phyloP scores from a whole-genome alignment of 768 basidiomycete species.

The Kwoniella bestiolae region DNA sequence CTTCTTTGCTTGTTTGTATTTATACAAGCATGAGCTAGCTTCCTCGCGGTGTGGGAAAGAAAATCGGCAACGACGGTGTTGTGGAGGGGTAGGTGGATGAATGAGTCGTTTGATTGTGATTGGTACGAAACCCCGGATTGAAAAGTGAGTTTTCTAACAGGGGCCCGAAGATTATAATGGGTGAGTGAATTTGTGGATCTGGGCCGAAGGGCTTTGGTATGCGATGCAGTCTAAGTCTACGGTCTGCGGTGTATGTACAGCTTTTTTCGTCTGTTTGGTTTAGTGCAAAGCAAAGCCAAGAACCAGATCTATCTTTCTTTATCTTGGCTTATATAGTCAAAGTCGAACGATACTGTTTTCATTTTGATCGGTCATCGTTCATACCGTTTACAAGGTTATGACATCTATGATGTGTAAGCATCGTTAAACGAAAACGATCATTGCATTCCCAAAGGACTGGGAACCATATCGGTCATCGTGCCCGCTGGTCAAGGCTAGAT shows the following conservation, averaged over 20 bases:
- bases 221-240: neutral
- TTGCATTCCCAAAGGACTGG: neutral
- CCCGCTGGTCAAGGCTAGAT: too few relatives aligned
- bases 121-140: neutral
- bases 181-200: too few relatives aligned
- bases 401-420: neutral
- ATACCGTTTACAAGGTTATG: too few relatives aligned
- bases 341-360: neutral
- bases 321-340: neutral
- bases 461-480: neutral
- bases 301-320: neutral
- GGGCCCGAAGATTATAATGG: neutral
- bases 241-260: neutral
- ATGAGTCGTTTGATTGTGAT: too few relatives aligned
- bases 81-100: neutral
- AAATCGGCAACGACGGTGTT: neutral
- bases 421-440: neutral
- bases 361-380: neutral
- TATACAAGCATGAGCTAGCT: too few relatives aligned
- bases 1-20: neutral
- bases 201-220: neutral
- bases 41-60: neutral
- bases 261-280: neutral
- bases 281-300: neutral
- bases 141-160: neutral